Conservation (phyloP, 371 early-diverging fungal genomes). For the Syncephalastrum racemosum region DNA sequence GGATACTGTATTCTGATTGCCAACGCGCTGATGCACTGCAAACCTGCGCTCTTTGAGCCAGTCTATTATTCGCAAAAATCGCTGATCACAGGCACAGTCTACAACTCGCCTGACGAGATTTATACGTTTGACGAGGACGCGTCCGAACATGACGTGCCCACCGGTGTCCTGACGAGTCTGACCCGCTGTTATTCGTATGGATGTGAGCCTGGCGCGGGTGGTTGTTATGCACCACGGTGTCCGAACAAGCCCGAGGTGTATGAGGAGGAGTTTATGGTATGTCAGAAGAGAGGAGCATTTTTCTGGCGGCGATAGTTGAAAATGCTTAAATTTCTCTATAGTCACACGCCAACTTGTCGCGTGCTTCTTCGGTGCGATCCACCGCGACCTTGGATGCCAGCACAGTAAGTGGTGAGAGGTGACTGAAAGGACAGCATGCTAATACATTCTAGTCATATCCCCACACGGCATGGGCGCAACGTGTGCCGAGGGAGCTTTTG, state of each 20-base stretch:
- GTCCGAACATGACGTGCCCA: slow-evolving; percentile 24
- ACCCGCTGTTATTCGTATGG: slow-evolving; percentile 32
- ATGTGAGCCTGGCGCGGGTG: slow-evolving; percentile 37
- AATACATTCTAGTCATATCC: slow-evolving; percentile 18
- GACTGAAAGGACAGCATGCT: neutral
- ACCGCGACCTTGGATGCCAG: slow-evolving; percentile 16
- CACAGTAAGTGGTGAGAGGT: slow-evolving; percentile 10
- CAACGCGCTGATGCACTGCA: slow-evolving; percentile 36
- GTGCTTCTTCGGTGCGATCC: slow-evolving; percentile 19
- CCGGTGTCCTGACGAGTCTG: slow-evolving; percentile 33
- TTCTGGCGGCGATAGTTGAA: neutral
- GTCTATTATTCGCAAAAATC: slow-evolving; percentile 48
- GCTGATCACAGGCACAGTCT: slow-evolving; percentile 31
- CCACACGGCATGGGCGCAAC: slow-evolving; percentile 64
- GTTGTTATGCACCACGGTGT: slow-evolving; percentile 43
- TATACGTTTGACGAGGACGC: slow-evolving; percentile 43
- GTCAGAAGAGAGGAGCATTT: neutral
- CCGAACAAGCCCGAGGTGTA: slow-evolving; percentile 32
- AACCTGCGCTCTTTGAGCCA: slow-evolving; percentile 34
- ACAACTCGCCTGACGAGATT: slow-evolving; percentile 41
- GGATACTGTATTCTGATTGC: slow-evolving; percentile 33
- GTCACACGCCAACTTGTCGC: slow-evolving; percentile 11
- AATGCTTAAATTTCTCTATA: slow-evolving; percentile 4
- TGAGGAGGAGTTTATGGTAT: slow-evolving; percentile 25
- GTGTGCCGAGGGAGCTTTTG: slow-evolving; percentile 70